phyloP scores from a whole-genome alignment of 1,139 yeast genomes.

The Yamadazyma siamensis region DNA sequence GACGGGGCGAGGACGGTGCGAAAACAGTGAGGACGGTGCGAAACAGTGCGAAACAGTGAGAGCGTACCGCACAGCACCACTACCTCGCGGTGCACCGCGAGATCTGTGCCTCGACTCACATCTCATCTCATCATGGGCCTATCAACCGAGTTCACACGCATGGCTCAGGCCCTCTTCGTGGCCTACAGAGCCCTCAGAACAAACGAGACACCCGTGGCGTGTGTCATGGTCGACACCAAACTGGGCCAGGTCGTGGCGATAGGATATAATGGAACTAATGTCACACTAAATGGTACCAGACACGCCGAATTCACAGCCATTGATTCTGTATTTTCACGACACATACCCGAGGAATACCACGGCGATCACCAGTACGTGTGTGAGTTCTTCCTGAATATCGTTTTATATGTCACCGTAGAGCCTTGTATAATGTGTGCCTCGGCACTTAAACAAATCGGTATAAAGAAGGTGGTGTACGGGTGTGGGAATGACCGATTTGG shows the following conservation, averaged over 20 bases:
- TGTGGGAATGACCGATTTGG: constrained; percentile 96
- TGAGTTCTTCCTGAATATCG: constrained; percentile 45
- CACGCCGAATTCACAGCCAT: constrained; percentile 93
- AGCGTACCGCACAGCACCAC: too few relatives aligned
- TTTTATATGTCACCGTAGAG: constrained; percentile 90
- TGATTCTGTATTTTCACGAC: constrained; percentile 40
- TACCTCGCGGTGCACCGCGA: too few relatives aligned
- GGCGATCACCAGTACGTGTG: constrained; percentile 15
- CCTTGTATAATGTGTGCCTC: constrained; percentile 99
- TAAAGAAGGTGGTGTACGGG: constrained; percentile 76
- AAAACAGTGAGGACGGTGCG: too few relatives aligned
- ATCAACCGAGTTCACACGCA: constrained; percentile 25
- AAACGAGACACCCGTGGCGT: constrained; percentile 74
- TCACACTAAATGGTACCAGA: constrained; percentile 75
- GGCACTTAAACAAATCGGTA: constrained; percentile 76
- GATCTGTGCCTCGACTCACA: too few relatives aligned
- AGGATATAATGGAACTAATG: constrained; percentile 89
- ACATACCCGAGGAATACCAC: constrained; percentile 13
- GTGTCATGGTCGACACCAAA: constrained; percentile 54
- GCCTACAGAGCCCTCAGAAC: constrained; percentile 40
- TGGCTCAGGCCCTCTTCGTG: constrained; percentile 40
- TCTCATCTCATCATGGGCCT: constrained; percentile 14
- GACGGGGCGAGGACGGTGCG: too few relatives aligned
- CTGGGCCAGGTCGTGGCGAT: constrained; percentile 56
- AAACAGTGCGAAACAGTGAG: too few relatives aligned